Base-by-base conservation (phyloP, 441 rosid genomes). In the Gossypium davidsonii region DNA sequence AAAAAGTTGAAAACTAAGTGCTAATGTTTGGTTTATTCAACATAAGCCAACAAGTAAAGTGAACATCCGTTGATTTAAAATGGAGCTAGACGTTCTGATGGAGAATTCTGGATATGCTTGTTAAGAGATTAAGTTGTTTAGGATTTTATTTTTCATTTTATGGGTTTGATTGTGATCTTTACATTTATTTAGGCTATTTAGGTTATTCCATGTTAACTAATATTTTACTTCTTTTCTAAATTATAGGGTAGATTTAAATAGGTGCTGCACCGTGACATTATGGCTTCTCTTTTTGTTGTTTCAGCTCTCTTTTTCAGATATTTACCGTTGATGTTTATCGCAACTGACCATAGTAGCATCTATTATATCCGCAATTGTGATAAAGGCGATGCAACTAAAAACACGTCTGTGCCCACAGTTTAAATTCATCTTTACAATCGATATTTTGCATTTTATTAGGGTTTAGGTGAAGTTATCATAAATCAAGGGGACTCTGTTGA, bases 31-130 rank as follows among this genome's bases (percentile, higher is more conserved):
- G 57, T 23, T 25, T 48, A 67, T 48, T 31, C 15, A 23, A 20
- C 28, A 65, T 44, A 65, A 65, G 70, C 70, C 6, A 65, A 42
- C 70, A 65, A 65, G 34, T 65, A 42, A 20, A 39, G 26, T 44
- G n/a, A 3, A 8, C 52, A 39, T 42, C n/a, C n/a, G 15, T 49
- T 26, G 11, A 25, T 49, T 49, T n/a, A 49, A 23, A 21, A 48
- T 66, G 37, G 34, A 66, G 18, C 56, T 66, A 46, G 56, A 66
- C 8, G 23, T 58, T 25, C 37, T 58, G 63, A 25, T 58, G 63
- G 63, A 57, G 17, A 25, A 58, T 57, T 58, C 0, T 6, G 15
- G 18, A 26, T 59, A 26, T 14, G 37, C 18, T 26, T 25, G 42
- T 59, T 59, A 59, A 59, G 64, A 59, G 64, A 25, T 12, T 58